Base-by-base conservation (phyloP, 116 monocot genomes). In the Posidonia oceanica region DNA sequence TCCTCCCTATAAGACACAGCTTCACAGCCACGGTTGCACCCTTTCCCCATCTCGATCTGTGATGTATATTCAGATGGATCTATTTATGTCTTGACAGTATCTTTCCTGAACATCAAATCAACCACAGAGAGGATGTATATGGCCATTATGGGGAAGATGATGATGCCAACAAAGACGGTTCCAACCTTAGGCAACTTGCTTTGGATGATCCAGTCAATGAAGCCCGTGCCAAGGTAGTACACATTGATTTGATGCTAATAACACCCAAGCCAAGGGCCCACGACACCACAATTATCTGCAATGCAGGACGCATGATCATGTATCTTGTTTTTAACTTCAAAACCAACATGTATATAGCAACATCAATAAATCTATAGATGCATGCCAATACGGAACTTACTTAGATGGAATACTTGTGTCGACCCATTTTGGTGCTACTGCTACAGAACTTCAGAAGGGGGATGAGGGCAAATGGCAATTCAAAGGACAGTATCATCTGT, bases 161-260 rank as follows among this genome's bases (percentile, higher is more conserved):
- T 64, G 56, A 88, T 75, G 57, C 85, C 83, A 23, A 87, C 65
- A 17, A 81, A 60, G 3, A 77, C 74, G 53, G 73, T 85, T 4
- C 72, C 85, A 36, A 59, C 72, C 77, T 79, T 81, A 0, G 84
- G 88, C 0, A 85, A 75, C 18, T 73, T 79, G 73, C 75, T 87
- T 51, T 91, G 87, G 51, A 87, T 73, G 10, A 91, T 60, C 91
- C 88, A 91, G 37, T 57, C 78, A 0, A 88, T 74, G 59, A 88
- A 92, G 2, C 78, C 74, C 0, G 88, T 88, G 69, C 80, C 80
- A 8, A 92, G 74, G 63, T 83, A 92, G 72, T 92, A 92, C 36
- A 85, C 71, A 62, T 92, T 92, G 71, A 92, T 92, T 92, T 92
- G 71, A 92, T 92, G 14, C 86, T 86, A 7, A 86, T 92, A 36